phyloP scores from a whole-genome alignment of 192 early-diverging fungal species.

The Coemansia sp. region DNA sequence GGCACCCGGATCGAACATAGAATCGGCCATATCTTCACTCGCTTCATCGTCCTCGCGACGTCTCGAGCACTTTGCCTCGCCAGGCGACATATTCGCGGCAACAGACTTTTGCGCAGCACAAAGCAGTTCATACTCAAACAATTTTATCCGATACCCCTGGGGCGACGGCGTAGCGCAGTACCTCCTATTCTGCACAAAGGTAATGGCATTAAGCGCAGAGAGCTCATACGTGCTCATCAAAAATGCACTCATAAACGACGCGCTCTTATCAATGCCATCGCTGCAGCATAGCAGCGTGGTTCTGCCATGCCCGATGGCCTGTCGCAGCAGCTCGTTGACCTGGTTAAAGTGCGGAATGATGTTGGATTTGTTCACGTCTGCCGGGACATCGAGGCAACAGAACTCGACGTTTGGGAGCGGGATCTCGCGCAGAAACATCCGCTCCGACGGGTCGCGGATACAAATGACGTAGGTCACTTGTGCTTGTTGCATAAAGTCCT shows the following conservation, averaged over 20 bases:
- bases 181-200: slow-evolving; percentile 82
- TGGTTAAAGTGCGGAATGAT: slow-evolving; percentile 79
- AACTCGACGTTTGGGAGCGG: slow-evolving; percentile 65
- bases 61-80: slow-evolving; percentile 11
- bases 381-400: slow-evolving; percentile 74
- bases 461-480: slow-evolving; percentile 80
- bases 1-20: neutral
- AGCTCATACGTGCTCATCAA: slow-evolving; percentile 76
- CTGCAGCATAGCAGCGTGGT: slow-evolving; percentile 73
- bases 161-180: slow-evolving; percentile 68
- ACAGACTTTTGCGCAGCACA: slow-evolving; percentile 25
- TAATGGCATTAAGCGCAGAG: slow-evolving; percentile 71
- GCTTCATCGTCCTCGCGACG: slow-evolving; percentile 25
- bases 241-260: slow-evolving; percentile 89
- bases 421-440: slow-evolving; percentile 58
- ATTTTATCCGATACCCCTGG: slow-evolving; percentile 45
- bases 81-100: neutral
- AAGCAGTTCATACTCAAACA: slow-evolving; percentile 52
- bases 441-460: slow-evolving; percentile 73
- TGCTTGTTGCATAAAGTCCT: slow-evolving; percentile 55
- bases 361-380: slow-evolving; percentile 74
- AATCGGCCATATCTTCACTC: neutral
- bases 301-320: slow-evolving; percentile 44
- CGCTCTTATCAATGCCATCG: slow-evolving; percentile 83
- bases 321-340: slow-evolving; percentile 62